These are phyloP conservation scores for Tulasnella sp. DNA, from an alignment of 768 basidiomycete genomes.

Conservation along the genomic window DNA sequence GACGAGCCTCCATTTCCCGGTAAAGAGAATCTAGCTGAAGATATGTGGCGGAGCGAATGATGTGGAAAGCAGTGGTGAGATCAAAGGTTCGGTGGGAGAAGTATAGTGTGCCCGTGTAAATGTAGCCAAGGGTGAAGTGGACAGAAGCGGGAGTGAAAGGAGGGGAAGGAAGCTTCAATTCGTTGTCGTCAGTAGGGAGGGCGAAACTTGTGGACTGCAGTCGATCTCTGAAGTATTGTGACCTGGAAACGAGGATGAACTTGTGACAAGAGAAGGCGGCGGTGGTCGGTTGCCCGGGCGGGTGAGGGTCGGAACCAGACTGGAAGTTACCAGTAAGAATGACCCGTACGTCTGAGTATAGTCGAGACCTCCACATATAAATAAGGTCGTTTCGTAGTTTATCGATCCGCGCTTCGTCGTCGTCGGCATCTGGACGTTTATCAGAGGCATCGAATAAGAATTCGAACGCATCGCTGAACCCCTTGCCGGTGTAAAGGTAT, in stretches of 20 bases:
- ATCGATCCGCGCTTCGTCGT: slow-evolving; percentile 51
- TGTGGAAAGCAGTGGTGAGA: slow-evolving; percentile 80
- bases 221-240: slow-evolving; percentile 71
- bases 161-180: slow-evolving; percentile 66
- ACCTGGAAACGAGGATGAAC: slow-evolving; percentile 82
- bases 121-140: slow-evolving; percentile 86
- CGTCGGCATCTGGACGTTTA: slow-evolving; percentile 30
- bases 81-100: slow-evolving; percentile 92
- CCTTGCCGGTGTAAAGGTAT: slow-evolving; percentile 87
- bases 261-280: slow-evolving; percentile 86
- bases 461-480: slow-evolving; percentile 76
- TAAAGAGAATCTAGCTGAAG: slow-evolving; percentile 61
- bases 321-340: slow-evolving; percentile 59
- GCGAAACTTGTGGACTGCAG: slow-evolving; percentile 54
- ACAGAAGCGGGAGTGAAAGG: slow-evolving; percentile 91
- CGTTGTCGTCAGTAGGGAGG: slow-evolving; percentile 23
- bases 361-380: slow-evolving; percentile 91
- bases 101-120: slow-evolving; percentile 87
- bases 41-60: slow-evolving; percentile 72
- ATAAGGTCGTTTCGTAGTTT: slow-evolving; percentile 87
- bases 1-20: slow-evolving; percentile 67
- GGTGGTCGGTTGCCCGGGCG: slow-evolving; percentile 53
- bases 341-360: slow-evolving; percentile 86
- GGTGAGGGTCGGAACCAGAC: slow-evolving; percentile 6
- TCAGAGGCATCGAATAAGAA: slow-evolving; percentile 62